Conservation (phyloP, 768 basidiomycete species). For the Nevesoporus exiguus region DNA sequence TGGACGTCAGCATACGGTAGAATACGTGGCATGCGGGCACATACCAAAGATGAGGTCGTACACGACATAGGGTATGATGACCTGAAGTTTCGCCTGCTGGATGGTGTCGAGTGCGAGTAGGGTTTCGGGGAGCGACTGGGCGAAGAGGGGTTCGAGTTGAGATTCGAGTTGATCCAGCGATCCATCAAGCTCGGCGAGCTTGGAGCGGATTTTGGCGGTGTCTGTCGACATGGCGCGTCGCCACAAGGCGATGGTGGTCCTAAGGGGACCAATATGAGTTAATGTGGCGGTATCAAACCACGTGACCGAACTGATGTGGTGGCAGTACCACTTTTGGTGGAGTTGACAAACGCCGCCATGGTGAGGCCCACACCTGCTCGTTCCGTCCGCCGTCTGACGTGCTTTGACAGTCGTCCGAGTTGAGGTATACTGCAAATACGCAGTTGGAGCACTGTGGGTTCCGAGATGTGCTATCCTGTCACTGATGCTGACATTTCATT, state of each 20-base stretch:
- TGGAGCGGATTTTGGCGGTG: conserved; percentile 34
- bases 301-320: conserved; percentile 12
- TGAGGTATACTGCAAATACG: conserved; percentile 94
- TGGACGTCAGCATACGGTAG: not conserved
- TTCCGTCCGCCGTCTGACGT: not conserved
- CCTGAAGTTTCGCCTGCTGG: conserved; percentile 80
- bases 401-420: conserved; percentile 70
- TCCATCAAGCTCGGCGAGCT: conserved; percentile 45
- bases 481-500: conserved; percentile 11
- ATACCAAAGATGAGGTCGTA: conserved; percentile 86
- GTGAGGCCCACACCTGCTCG: conserved; percentile 2
- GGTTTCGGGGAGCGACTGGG: conserved; percentile 65
- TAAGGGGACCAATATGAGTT: too few relatives aligned
- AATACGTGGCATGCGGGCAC: too few relatives aligned
- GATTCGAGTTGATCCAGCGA: conserved; percentile 71
- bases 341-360: conserved; percentile 18
- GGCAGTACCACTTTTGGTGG: conserved; percentile 1
- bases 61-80: conserved; percentile 73
- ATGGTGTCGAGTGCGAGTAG: conserved; percentile 62
- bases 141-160: conserved; percentile 61
- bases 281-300: conserved; percentile 3
- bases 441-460: conserved; percentile 89
- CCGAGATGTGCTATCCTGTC: not conserved
- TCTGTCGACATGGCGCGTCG: conserved; percentile 34
- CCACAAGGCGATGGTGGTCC: not conserved